Evolutionary conservation across 2,329 filamentous ascomycete species (phyloP), one percentile per base, ranked within the genome.

Genomic region (Ophiostoma himal-ulmi): DNA sequence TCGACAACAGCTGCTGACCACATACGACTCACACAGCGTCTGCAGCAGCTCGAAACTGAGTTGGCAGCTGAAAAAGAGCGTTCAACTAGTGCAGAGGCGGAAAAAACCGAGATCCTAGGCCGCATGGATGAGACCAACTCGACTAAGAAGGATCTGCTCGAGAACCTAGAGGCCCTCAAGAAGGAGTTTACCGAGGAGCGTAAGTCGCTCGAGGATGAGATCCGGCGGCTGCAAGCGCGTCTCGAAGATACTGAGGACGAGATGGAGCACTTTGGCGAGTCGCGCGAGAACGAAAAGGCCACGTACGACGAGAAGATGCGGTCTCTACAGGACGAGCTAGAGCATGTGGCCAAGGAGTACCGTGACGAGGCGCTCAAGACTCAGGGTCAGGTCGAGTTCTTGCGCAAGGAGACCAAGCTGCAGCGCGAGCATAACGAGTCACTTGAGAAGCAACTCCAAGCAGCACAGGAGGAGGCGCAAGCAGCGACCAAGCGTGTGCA

Each of bases 241-340:
- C 83, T 95, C 0, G 95, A 98, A 77, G 93, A 98, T 75, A 86
- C 91, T 6, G 95, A 99, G 79, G 94, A 97, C 76, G 94, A 97
- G 77, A 87, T 98, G 68, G 94, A 97, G 75, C 86, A 93, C 72
- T 87, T 94, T 70, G 85, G 92, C 60, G 92, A 93, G 75, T 93
- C 91, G 57, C 87, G 92, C 62, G 93, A 97, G 74, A 90, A 96
- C 74, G 91, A 95, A 76, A 91, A 89, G 76, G 87, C 86, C 4
- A 85, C 86, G 2, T 85, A 89, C 64, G 90, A 94, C 73, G 87
- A 90, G 66, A 89, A 85, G 71, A 82, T 93, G 41, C 87, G 87
- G 65, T 82, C 84, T 10, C 83, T 97, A 0, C 87, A 93, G 75
- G 82, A 86, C 20, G 91, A 97, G 75, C 80, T 96, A 20, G 87